Conservation (phyloP, 805 yeast genomes). For the Ogataea degrootiae region DNA sequence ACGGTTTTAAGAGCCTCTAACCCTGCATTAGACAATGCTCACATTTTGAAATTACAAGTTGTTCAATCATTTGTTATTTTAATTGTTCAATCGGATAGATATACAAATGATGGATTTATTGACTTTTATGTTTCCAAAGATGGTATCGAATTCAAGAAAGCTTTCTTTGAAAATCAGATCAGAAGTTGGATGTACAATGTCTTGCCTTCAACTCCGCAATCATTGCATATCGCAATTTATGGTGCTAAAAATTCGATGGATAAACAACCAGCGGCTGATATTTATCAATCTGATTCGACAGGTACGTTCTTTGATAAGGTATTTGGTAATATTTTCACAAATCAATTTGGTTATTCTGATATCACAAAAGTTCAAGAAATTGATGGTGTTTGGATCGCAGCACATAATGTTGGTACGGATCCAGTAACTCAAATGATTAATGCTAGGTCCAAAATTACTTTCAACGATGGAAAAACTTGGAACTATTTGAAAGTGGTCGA, state of each 20-base stretch:
- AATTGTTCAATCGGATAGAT: slow-evolving; percentile 40
- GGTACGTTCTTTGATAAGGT: slow-evolving; percentile 49
- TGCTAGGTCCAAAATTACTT: slow-evolving; percentile 36
- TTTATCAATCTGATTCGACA: slow-evolving; percentile 52
- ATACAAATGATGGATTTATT: slow-evolving; percentile 32
- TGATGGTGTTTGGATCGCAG: slow-evolving; percentile 60
- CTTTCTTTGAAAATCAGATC: slow-evolving; percentile 36
- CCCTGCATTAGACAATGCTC: slow-evolving; percentile 16
- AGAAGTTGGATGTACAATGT: slow-evolving; percentile 34
- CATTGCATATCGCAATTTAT: slow-evolving; percentile 38
- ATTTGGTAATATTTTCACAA: slow-evolving; percentile 36
- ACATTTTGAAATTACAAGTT: slow-evolving; percentile 30
- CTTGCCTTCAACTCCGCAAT: slow-evolving; percentile 36
- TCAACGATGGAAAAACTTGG: slow-evolving; percentile 56
- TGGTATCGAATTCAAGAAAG: slow-evolving; percentile 34
- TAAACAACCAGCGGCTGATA: slow-evolving; percentile 24
- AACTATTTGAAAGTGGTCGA: slow-evolving; percentile 39
- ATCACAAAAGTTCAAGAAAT: slow-evolving; percentile 43
- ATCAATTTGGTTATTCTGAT: slow-evolving; percentile 33
- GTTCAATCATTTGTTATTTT: slow-evolving; percentile 39
- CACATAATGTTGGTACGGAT: slow-evolving; percentile 15
- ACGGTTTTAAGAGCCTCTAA: slow-evolving; percentile 16
- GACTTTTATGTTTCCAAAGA: slow-evolving; percentile 44
- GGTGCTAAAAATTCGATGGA: slow-evolving; percentile 17
- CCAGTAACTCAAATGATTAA: slow-evolving; percentile 25